Evolutionary conservation across 2,329 filamentous ascomycete genomes (phyloP).

Genomic region (Ceratocystiopsis minuta): DNA sequence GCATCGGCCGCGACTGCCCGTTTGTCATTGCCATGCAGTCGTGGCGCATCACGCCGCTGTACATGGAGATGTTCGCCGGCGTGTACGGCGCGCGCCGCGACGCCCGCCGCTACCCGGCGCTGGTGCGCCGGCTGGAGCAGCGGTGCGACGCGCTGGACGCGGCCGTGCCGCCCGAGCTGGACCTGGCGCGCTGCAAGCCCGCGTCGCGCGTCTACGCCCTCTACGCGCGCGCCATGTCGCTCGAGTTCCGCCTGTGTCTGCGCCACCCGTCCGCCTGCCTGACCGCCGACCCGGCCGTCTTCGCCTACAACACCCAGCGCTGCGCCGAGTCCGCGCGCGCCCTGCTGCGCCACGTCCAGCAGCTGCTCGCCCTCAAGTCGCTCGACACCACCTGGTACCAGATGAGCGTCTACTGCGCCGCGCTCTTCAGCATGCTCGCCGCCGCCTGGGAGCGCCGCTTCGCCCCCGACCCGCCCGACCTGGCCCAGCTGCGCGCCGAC

Average conservation of each 20-base stretch:
- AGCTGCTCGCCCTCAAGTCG: constrained; percentile 44
- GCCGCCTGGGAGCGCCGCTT: constrained; percentile 49
- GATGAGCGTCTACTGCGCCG: constrained; percentile 51
- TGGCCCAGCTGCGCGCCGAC: constrained; percentile 42
- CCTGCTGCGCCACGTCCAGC: constrained; percentile 40
- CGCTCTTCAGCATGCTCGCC: constrained; percentile 55
- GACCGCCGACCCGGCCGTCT: constrained; percentile 33
- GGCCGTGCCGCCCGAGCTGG: constrained; percentile 42
- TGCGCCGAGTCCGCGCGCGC: constrained; percentile 48
- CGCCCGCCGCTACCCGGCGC: constrained; percentile 42
- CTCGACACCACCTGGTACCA: constrained; percentile 68
- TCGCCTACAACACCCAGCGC: constrained; percentile 43
- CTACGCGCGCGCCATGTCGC: constrained; percentile 32
- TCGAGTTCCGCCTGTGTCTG: constrained; percentile 42
- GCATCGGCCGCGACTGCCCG: constrained; percentile 36
- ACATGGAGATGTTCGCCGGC: constrained; percentile 56
- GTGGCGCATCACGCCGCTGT: constrained; percentile 46
- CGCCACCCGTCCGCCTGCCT: constrained; percentile 43
- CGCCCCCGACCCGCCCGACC: constrained; percentile 36
- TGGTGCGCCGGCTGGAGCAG: constrained; percentile 46
- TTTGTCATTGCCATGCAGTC: constrained; percentile 49
- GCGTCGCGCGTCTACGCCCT: constrained; percentile 32
- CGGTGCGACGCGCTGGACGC: constrained; percentile 46
- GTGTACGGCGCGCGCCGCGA: constrained; percentile 55
- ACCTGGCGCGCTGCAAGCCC: constrained; percentile 23